phyloP scores from a whole-genome alignment of 306 rosid species.

The Sindora glabra region DNA sequence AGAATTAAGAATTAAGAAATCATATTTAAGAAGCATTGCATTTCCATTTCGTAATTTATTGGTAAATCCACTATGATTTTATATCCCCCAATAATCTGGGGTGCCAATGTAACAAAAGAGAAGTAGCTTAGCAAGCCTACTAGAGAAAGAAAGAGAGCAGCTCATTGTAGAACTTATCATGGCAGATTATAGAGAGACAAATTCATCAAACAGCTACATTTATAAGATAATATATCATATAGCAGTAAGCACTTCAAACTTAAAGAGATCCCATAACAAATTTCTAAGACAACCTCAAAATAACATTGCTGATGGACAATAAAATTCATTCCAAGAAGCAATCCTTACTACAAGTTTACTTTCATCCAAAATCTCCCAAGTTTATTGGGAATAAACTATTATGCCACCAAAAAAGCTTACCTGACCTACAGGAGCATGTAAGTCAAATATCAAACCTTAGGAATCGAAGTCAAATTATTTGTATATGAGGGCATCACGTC shows the following conservation, averaged over 20 bases:
- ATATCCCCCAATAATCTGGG: no score
- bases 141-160: neutral
- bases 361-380: constrained; percentile 11
- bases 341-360: constrained; percentile 14
- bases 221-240: no score
- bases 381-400: constrained; percentile 16
- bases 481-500: constrained; percentile 87
- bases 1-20: no score
- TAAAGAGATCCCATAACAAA: constrained; percentile 2
- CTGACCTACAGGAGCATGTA: constrained; percentile 19
- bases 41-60: no score
- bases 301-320: neutral
- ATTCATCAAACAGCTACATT: no score
- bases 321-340: neutral
- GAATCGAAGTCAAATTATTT: constrained; percentile 30
- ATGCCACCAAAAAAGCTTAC: constrained; percentile 11
- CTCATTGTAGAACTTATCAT: neutral
- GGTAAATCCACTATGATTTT: no score
- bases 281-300: neutral
- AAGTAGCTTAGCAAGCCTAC: no score
- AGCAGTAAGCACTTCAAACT: neutral
- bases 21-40: no score
- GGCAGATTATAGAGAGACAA: no score
- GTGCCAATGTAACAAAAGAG: neutral
- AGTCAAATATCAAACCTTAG: neutral